These are phyloP conservation scores for Fusarium avenaceum DNA, from an alignment of 2,329 filamentous ascomycete genomes.

Conservation along the genomic window DNA sequence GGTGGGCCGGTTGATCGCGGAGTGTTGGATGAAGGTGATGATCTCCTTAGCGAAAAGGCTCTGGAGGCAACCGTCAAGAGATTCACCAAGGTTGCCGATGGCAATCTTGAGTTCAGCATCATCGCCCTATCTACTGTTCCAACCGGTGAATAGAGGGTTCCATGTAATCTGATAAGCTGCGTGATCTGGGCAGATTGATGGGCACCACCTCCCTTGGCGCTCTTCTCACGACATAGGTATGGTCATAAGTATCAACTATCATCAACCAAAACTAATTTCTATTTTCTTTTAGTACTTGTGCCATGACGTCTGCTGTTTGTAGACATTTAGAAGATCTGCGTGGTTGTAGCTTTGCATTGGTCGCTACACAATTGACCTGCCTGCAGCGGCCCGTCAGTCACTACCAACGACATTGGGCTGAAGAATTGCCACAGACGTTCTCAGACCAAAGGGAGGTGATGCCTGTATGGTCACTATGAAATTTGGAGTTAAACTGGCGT, in stretches of 20 bases:
- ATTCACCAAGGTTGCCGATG: conserved; percentile 57
- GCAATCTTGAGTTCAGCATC: conserved; percentile 57
- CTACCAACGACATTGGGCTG: neutral
- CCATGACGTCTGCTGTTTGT: neutral
- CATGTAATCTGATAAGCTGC: neutral
- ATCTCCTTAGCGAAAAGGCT: conserved; percentile 76
- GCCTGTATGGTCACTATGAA: neutral
- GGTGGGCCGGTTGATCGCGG: conserved; percentile 81
- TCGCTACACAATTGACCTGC: neutral
- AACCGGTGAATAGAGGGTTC: conserved; percentile 20
- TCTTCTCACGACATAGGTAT: neutral
- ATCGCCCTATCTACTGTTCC: conserved; percentile 52
- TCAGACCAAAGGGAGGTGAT: neutral
- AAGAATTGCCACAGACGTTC: neutral
- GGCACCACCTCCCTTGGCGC: neutral
- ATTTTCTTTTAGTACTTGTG: neutral
- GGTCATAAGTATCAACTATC: neutral
- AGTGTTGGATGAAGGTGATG: conserved; percentile 65
- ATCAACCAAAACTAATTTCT: neutral
- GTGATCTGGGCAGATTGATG: neutral
- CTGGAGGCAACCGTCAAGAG: conserved; percentile 69
- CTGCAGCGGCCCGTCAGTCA: neutral
- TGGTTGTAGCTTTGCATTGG: neutral
- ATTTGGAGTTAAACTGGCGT: neutral
- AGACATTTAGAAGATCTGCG: neutral